Conservation (phyloP, 768 basidiomycete species). For the Tylopilus cervinicoccineus region DNA sequence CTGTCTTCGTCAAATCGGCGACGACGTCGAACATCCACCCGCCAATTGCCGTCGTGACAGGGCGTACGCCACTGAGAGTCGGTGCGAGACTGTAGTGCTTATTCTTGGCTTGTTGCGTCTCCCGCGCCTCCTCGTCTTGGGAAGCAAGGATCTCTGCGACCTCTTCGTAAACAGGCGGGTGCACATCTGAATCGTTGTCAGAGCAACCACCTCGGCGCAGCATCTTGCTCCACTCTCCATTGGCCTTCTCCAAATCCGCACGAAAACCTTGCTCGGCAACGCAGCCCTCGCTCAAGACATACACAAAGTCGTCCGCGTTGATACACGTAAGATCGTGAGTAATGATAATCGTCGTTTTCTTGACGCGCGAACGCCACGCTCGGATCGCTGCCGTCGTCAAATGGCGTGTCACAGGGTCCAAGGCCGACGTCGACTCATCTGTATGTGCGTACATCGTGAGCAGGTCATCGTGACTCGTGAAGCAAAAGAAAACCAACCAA, state of each 20-base stretch:
- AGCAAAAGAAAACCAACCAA: constrained; percentile 56
- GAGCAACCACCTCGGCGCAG: constrained; percentile 57
- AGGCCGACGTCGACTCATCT: constrained; percentile 81
- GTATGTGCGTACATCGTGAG: neutral
- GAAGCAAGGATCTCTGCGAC: constrained; percentile 48
- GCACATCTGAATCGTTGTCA: constrained; percentile 34
- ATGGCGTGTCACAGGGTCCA: constrained; percentile 84
- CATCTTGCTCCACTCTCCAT: constrained; percentile 74
- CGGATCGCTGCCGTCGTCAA: constrained; percentile 75
- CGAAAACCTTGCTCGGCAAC: constrained; percentile 90
- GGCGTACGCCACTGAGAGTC: constrained; percentile 39
- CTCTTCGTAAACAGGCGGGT: constrained; percentile 32
- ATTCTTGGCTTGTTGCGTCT: constrained; percentile 22
- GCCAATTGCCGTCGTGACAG: constrained; percentile 50
- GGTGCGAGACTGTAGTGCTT: constrained; percentile 43
- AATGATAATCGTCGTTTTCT: constrained; percentile 60
- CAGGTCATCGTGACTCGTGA: neutral
- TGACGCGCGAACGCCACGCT: constrained; percentile 53
- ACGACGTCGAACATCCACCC: constrained; percentile 86
- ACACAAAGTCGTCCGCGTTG: constrained; percentile 73
- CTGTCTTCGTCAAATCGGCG: constrained; percentile 51
- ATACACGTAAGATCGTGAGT: constrained; percentile 95
- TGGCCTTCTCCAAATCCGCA: constrained; percentile 59
- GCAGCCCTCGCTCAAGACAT: constrained; percentile 77
- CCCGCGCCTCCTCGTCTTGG: constrained; percentile 36